phyloP scores from a whole-genome alignment of 306 rosid genomes.

The Benincasa hispida region DNA sequence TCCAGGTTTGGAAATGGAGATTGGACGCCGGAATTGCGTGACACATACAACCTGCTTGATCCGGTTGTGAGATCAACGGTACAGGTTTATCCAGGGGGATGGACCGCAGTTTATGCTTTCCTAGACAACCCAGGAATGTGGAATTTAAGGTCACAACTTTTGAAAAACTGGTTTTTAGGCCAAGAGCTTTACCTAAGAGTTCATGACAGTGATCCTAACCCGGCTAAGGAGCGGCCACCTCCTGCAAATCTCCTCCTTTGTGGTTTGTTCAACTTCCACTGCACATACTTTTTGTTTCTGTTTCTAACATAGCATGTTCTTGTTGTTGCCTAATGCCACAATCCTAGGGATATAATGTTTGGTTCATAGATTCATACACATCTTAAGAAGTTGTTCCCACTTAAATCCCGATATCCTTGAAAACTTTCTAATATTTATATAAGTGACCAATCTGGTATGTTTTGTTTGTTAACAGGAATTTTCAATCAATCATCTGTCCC shows the following conservation, averaged over 20 bases:
- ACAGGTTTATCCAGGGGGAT: constrained; percentile 35
- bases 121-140: constrained; percentile 90
- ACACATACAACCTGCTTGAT: constrained; percentile 23
- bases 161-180: constrained; percentile 58
- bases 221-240: constrained; percentile 51
- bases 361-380: background rate
- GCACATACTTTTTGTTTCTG: background rate
- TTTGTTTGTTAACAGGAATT: constrained; percentile 15
- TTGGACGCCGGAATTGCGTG: constrained; percentile 20
- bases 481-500: constrained; percentile 14
- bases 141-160: constrained; percentile 66
- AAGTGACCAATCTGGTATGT: background rate
- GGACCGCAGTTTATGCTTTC: constrained; percentile 73
- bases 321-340: background rate
- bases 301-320: background rate
- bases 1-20: constrained; percentile 30
- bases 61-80: constrained; percentile 34
- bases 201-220: constrained; percentile 48
- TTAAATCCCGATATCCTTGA: background rate
- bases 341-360: background rate
- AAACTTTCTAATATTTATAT: background rate
- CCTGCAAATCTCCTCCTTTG: constrained; percentile 49
- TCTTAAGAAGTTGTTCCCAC: background rate
- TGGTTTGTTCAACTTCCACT: constrained; percentile 33
- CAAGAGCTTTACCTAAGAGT: constrained; percentile 64